Conservation (phyloP, 202 grass and related monocot genomes). For the Hordeum pubiflorum region DNA sequence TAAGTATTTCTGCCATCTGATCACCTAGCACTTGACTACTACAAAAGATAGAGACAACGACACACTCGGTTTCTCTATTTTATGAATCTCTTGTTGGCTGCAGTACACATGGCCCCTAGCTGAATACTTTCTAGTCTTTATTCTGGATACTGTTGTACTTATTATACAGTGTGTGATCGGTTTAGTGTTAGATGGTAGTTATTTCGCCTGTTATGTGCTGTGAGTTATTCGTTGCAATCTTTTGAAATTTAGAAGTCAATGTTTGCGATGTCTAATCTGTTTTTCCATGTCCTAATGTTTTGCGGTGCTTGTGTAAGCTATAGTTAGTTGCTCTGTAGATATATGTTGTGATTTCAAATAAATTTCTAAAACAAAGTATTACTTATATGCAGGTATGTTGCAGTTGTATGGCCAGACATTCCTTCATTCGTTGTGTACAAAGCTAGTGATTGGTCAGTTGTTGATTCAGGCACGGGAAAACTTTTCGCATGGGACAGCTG, state of each 20-base stretch:
- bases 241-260: neutral
- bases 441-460: slow-evolving; percentile 89
- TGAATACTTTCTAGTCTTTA: slow-evolving; percentile 16
- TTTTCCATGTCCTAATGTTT: neutral
- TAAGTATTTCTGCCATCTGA: slow-evolving; percentile 41
- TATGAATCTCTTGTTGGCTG: slow-evolving; percentile 10
- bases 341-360: slow-evolving; percentile 1
- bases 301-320: neutral
- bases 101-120: neutral
- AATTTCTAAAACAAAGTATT: neutral
- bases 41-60: neutral
- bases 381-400: slow-evolving; percentile 74
- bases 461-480: slow-evolving; percentile 91
- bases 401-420: slow-evolving; percentile 92
- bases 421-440: slow-evolving; percentile 93
- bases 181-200: slow-evolving; percentile 14
- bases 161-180: neutral
- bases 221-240: neutral
- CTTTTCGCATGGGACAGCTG: slow-evolving; percentile 97
- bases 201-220: neutral
- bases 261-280: neutral
- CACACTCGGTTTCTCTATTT: neutral
- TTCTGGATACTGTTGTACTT: slow-evolving; percentile 18
- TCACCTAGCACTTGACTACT: neutral
- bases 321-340: neutral